Evolutionary conservation across 179 eudicot genomes (phyloP), one percentile per base, ranked within the genome.

Genomic region (Camellia oleifera): DNA sequence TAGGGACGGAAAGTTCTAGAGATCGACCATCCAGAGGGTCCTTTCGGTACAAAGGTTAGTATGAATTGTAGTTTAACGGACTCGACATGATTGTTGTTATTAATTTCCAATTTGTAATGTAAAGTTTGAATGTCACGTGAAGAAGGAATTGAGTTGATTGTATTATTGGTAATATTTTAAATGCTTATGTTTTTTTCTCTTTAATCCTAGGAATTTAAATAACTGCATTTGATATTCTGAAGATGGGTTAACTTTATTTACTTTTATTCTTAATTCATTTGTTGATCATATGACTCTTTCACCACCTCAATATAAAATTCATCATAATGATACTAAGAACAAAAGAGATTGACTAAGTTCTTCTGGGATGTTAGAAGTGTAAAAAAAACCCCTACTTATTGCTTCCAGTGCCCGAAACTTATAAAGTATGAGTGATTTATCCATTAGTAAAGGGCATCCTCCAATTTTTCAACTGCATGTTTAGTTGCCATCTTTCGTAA

Each of bases 21-120:
- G 80, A 91, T 95, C n/a, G 79, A 93, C 79, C 77, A 83, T 77
- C 98, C 98, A 2, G 85, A 12, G 32, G 98, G 98, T 76, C 98
- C 98, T 77, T 95, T 93, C 71, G 98, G 98, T 81, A 93, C 98
- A 56, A 93, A 95, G 98, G 98, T 92, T 58, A 76, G 94, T 86
- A 26, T 64, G 64, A 11, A 6, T 18, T 64, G 1, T 56, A 12
- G 7, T 20, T 13, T 61, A 15, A 18, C 20, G 62, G 61, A 77
- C 50, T 52, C 14, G 7, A 23, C 5, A 1, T 20, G 15, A 6
- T n/a, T 68, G 4, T 18, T 53, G 42, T 3, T 15, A 5, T 57
- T 57, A 57, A 57, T 57, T 57, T 7, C 61, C 17, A 9, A 14
- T 6, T 9, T 57, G 13, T 57, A 14, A 9, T 57, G 14, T 57